A percentile compares a stretch with the other conserved stretches of the same genome.
phyloP scores from a whole-genome alignment of 2,329 filamentous ascomycete genomes.

The Pezicula neosporulosa region DNA sequence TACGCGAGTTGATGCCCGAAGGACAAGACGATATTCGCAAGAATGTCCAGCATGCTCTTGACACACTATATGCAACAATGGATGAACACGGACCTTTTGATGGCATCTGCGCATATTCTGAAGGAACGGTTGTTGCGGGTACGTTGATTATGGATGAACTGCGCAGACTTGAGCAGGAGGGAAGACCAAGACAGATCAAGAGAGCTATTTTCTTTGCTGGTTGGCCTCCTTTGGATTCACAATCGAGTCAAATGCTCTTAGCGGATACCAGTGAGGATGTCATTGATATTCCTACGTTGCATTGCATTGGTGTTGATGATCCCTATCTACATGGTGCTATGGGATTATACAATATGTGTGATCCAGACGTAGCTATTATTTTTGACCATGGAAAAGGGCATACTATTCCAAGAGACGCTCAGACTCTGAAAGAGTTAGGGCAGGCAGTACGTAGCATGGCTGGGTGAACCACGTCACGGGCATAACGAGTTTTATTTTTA shows the following conservation, averaged over 20 bases:
- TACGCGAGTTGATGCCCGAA: constrained; percentile 16
- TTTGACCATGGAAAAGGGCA: constrained; percentile 66
- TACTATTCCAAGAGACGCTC: constrained; percentile 50
- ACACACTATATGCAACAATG: constrained; percentile 37
- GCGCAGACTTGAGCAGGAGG: constrained; percentile 32
- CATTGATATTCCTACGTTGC: constrained; percentile 49
- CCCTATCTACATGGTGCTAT: constrained; percentile 59
- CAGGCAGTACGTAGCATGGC: constrained; percentile 11
- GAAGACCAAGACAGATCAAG: constrained; percentile 28
- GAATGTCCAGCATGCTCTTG: constrained; percentile 23
- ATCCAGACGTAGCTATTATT: constrained; percentile 54
- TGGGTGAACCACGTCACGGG: too few species aligned
- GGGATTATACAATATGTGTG: constrained; percentile 59
- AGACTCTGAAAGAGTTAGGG: constrained; percentile 29
- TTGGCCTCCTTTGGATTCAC: constrained; percentile 48
- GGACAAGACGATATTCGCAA: constrained; percentile 8
- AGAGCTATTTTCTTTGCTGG: constrained; percentile 46
- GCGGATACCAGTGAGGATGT: constrained; percentile 44
- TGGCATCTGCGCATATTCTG: constrained; percentile 56
- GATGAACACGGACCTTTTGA: constrained; percentile 42
- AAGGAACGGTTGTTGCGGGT: constrained; percentile 52
- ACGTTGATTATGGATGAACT: constrained; percentile 50
- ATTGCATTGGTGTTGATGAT: constrained; percentile 52
- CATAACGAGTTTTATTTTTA: too few species aligned
- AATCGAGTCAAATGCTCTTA: constrained; percentile 40